These are phyloP conservation scores for Entomortierella lignicola DNA, from an alignment of 192 early-diverging fungal species.

Conservation along the genomic window DNA sequence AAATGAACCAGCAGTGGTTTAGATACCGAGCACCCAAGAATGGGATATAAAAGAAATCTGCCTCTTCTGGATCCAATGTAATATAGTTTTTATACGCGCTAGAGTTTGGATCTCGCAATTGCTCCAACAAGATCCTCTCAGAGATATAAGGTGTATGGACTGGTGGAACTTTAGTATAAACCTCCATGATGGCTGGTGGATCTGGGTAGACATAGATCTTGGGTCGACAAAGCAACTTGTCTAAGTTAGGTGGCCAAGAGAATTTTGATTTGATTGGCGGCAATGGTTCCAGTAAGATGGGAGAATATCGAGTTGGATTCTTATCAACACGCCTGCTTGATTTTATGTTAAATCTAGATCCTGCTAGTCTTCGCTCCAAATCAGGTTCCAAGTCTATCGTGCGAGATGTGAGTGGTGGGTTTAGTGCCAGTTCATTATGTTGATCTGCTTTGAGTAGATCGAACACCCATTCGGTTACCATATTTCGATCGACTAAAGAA, in stretches of 20 bases:
- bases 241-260: slow-evolving; percentile 15
- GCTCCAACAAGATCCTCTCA: slow-evolving; percentile 40
- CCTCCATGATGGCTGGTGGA: slow-evolving; percentile 6
- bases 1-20: slow-evolving; percentile 54
- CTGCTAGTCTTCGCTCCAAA: slow-evolving; percentile 8
- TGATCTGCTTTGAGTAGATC: no score
- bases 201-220: slow-evolving; percentile 34
- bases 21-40: slow-evolving; percentile 61
- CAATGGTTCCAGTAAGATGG: slow-evolving; percentile 15
- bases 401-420: background rate
- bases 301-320: slow-evolving; percentile 3
- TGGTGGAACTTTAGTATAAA: background rate
- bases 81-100: slow-evolving; percentile 55
- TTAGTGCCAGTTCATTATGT: background rate
- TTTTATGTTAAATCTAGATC: background rate
- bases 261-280: slow-evolving; percentile 2
- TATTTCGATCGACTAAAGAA: slow-evolving; percentile 15
- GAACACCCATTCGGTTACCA: slow-evolving; percentile 2
- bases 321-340: slow-evolving; percentile 39
- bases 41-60: slow-evolving; percentile 60
- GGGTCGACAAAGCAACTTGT: slow-evolving; percentile 8
- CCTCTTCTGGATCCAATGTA: slow-evolving; percentile 58
- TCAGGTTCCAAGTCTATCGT: slow-evolving; percentile 8
- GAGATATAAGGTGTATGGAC: slow-evolving; percentile 1
- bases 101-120: slow-evolving; percentile 40